phyloP scores from a whole-genome alignment of 495 filamentous ascomycete genomes.

The Patellaria atrata region DNA sequence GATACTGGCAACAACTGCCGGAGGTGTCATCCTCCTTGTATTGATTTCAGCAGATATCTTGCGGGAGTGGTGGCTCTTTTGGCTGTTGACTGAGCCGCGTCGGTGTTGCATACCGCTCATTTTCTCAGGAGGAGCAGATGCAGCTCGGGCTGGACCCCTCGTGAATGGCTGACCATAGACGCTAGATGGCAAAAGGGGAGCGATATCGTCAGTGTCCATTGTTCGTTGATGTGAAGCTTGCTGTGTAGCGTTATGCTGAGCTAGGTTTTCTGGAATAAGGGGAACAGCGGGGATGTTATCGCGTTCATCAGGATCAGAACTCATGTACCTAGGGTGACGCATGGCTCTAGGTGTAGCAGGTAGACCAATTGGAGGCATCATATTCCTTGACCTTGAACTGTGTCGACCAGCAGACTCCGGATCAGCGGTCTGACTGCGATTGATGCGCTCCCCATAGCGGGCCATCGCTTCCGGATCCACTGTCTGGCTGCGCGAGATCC shows the following conservation, averaged over 20 bases:
- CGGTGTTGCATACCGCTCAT: constrained; percentile 10
- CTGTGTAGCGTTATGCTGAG: constrained; percentile 18
- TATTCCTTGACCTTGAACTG: constrained; percentile 14
- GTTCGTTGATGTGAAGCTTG: background rate
- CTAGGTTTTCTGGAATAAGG: constrained; percentile 39
- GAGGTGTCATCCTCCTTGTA: constrained; percentile 12
- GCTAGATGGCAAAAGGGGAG: constrained; percentile 20
- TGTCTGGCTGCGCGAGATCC: constrained; percentile 17
- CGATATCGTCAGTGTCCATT: constrained; percentile 11
- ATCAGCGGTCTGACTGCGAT: constrained; percentile 18
- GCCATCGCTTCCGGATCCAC: constrained; percentile 19
- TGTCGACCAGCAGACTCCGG: constrained; percentile 13
- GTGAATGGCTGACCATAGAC: constrained; percentile 15
- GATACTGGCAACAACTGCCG: constrained; percentile 35
- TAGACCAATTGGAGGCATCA: constrained; percentile 41
- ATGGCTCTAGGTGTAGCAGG: constrained; percentile 77
- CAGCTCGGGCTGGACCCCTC: constrained; percentile 21
- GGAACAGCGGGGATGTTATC: constrained; percentile 50
- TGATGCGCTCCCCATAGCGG: constrained; percentile 12
- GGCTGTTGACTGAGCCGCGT: constrained; percentile 14
- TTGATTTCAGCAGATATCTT: constrained; percentile 17
- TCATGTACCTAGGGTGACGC: constrained; percentile 55
- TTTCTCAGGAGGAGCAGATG: constrained; percentile 26
- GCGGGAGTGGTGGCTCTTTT: constrained; percentile 13
- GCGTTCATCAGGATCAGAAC: constrained; percentile 37